Evolutionary conservation across 768 basidiomycete species (phyloP).

Genomic region (Mycena amicta): DNA sequence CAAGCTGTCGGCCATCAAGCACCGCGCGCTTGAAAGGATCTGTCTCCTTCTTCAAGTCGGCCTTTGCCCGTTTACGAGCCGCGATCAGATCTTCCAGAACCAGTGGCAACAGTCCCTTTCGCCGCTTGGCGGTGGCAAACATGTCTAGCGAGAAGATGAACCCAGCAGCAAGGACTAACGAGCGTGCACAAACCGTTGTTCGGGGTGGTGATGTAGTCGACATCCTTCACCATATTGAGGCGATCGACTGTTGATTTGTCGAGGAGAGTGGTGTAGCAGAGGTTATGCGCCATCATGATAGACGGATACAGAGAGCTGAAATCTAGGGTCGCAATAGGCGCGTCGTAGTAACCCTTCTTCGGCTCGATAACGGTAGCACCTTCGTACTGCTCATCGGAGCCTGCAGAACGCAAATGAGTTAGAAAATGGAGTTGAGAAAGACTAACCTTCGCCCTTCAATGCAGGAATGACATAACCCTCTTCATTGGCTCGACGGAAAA

Average conservation of each 20-base stretch:
- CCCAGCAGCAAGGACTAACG: background rate
- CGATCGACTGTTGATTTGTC: constrained; percentile 79
- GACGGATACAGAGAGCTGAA: constrained; percentile 99
- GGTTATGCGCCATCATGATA: constrained; percentile 99
- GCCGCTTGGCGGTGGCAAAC: constrained; percentile 69
- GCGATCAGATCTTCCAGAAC: constrained; percentile 92
- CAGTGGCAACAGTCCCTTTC: constrained; percentile 90
- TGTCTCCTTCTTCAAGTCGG: constrained; percentile 93
- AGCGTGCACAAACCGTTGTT: constrained; percentile 84
- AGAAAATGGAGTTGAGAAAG: background rate
- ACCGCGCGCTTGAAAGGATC: constrained; percentile 98
- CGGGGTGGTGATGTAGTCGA: constrained; percentile 93
- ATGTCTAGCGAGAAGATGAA: constrained; percentile 56
- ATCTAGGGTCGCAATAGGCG: constrained; percentile 96
- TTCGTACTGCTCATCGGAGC: constrained; percentile 95
- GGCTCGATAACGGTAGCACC: constrained; percentile 99
- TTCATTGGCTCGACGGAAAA: constrained; percentile 90
- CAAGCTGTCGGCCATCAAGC: constrained; percentile 94
- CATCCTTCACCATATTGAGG: constrained; percentile 74
- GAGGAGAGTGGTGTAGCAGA: constrained; percentile 96
- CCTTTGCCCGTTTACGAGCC: constrained; percentile 93
- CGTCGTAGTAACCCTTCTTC: constrained; percentile 92
- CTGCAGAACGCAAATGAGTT: constrained; percentile 38
- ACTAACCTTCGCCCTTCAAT: constrained; percentile 78
- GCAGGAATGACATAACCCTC: constrained; percentile 90